Evolutionary conservation across 2,329 filamentous ascomycete genomes (phyloP), one percentile per base, ranked within the genome.

Genomic region (Venturia carpophila): DNA sequence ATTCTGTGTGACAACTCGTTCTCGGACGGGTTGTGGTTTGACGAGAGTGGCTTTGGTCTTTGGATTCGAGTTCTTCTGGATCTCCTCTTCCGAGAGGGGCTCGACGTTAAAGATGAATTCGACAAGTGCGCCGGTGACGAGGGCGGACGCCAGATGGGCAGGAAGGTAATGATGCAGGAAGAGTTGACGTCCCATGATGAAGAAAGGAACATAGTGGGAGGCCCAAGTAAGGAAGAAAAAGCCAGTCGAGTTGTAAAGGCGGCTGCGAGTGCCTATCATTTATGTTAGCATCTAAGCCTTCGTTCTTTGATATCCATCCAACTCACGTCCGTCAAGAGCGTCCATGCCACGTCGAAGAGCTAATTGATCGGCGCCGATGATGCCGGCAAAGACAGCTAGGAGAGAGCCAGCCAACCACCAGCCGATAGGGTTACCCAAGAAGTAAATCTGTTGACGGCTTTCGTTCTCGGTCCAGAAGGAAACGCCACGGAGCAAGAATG

Each of bases 191-290:
- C 93, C 93, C 93, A 99, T 99, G 68, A 97, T 86, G 80, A 87
- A 99, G 82, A 99, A 99, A 63, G 93, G 93, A 76, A 96, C 86
- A 81, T 97, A 99, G 76, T 99, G 94, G 1, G 92, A 93, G 17
- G 91, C 92, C 94, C 94, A 99, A 65, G 92, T 91, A 66, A 99
- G 85, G 86, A 97, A 97, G 82, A 99, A 95, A 84, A 99, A 99
- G 30, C 94, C 94, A 0, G 94, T 97, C 64, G 92, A 97, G 82
- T 97, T 97, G 80, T 99, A 99, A 62, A 99, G 84, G 68, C 92
- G 92, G 30, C 90, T 92, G 69, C 94, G 92, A 39, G 94, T 92
- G 69, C 92, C 92, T 89, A 73, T 61, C 47, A 74, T 60, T 27
- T 55, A n/a, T n/a, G 49, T 60, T 66, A 41, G 24, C 42, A 62